These are phyloP conservation scores for Capsicum rhomboideum DNA, from an alignment of 257 asterid genomes.

Conservation along the genomic window DNA sequence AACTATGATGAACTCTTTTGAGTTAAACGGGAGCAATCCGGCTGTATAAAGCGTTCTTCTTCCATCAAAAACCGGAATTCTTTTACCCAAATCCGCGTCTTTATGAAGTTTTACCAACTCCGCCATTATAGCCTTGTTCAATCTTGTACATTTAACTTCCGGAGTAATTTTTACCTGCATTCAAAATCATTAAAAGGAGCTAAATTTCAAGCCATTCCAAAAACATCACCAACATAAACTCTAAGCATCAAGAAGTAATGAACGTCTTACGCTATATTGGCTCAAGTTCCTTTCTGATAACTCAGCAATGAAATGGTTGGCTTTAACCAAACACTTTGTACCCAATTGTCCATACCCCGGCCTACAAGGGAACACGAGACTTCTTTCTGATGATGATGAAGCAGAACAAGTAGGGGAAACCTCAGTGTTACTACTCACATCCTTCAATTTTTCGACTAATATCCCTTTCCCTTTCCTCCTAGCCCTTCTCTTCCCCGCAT, in stretches of 20 bases:
- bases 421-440: constrained; percentile 2
- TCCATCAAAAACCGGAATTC: constrained; percentile 53
- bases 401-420: constrained; percentile 1
- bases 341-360: constrained; percentile 33
- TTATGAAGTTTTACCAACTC: constrained; percentile 39
- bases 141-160: constrained; percentile 29
- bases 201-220: not conserved
- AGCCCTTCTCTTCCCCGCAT: constrained; percentile 11
- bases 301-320: constrained; percentile 42
- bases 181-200: not conserved
- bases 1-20: constrained; percentile 28
- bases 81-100: constrained; percentile 36
- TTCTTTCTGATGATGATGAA: constrained; percentile 15
- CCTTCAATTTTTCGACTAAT: constrained; percentile 7
- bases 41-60: constrained; percentile 44
- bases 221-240: not conserved
- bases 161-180: constrained; percentile 41
- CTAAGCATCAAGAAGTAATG: not conserved
- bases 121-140: constrained; percentile 42
- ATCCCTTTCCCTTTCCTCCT: constrained; percentile 24
- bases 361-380: constrained; percentile 17
- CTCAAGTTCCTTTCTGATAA: constrained; percentile 39
- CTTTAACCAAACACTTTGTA: constrained; percentile 30
- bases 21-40: constrained; percentile 37
- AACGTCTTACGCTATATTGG: constrained; percentile 37